phyloP scores from a whole-genome alignment of 257 asterid species.

The Vinca minor region DNA sequence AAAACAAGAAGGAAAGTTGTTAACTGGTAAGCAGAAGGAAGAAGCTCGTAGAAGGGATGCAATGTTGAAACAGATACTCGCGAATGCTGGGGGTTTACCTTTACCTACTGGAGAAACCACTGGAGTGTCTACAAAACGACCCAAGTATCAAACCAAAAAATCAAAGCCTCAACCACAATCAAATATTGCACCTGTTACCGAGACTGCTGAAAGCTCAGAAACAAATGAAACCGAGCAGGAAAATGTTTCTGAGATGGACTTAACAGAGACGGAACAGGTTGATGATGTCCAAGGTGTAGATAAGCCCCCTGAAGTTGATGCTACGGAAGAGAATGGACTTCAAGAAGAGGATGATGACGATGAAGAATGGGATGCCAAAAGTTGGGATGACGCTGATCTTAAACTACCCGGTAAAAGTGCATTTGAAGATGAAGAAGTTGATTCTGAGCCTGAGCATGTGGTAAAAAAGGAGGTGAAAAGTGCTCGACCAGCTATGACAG shows the following conservation, averaged over 20 bases:
- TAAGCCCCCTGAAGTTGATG: slow-evolving; percentile 34
- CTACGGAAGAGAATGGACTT: slow-evolving; percentile 49
- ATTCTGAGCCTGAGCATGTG: slow-evolving; percentile 56
- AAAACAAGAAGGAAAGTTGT: slow-evolving; percentile 73
- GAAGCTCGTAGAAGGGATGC: slow-evolving; percentile 85
- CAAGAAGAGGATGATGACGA: slow-evolving; percentile 57
- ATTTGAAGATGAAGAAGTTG: slow-evolving; percentile 78
- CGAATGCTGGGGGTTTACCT: slow-evolving; percentile 45
- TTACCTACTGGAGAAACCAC: slow-evolving; percentile 40
- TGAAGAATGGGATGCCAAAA: slow-evolving; percentile 94
- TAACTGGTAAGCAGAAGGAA: slow-evolving; percentile 84
- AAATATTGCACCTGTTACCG: slow-evolving; percentile 49
- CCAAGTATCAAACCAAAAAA: slow-evolving; percentile 66
- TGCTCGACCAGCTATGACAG: slow-evolving; percentile 26
- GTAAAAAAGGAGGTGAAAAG: slow-evolving; percentile 46
- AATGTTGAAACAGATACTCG: slow-evolving; percentile 78
- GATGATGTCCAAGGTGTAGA: slow-evolving; percentile 21
- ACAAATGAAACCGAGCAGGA: slow-evolving; percentile 36
- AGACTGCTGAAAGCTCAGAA: slow-evolving; percentile 34
- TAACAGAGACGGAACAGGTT: slow-evolving; percentile 28
- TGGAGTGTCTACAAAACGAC: slow-evolving; percentile 51
- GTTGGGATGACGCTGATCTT: slow-evolving; percentile 91
- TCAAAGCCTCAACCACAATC: slow-evolving; percentile 55
- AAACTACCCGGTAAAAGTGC: slow-evolving; percentile 73
- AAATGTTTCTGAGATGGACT: slow-evolving; percentile 28